Base-by-base conservation (phyloP, 202 grass and related monocot genomes). In the Bolboschoenoplectus hybrid region DNA sequence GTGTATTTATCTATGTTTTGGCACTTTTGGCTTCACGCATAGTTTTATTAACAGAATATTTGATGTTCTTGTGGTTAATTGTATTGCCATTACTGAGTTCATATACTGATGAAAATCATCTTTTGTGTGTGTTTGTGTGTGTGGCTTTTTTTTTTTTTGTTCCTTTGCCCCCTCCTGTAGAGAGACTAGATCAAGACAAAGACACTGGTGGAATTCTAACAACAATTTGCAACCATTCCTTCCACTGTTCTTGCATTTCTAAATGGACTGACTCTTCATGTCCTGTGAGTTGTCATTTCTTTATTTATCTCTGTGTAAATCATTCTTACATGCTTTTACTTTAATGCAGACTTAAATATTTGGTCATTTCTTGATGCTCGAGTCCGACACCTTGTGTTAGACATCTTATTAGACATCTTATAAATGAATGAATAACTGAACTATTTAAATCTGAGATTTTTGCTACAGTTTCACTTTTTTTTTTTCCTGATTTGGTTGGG, bases 231-330 rank as follows among this genome's bases (percentile, higher is more conserved):
- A 95, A 98, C 84, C 96, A 98, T 91, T 90, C 96, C 73, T 98
- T 98, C 83, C 96, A 98, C 70, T 95, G 90, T 81, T 95, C 93
- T 0, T 98, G 96, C 87, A 98, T 98, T 86, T 98, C 96, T 47
- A 98, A 98, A 91, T 98, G 96, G 96, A 90, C 96, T 17, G 96
- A 98, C 47, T 98, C 96, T 67, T 98, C 93, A n/a, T 98, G 96
- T 80, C 96, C 96, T 56, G 93, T 98, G 89, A 95, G 89, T 83
- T 78, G 32, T 56, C 63, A 60, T 75, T 49, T 88, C 79, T 53
- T 84, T 76, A 17, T 67, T 12, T 32, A 19, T 51, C n/a, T 6
- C 7, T 47, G 69, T 36, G 49, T 77, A 52, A 53, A n/a, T 43
- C 19, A 51, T 85, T 79, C 55, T 81, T 69, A 86, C 44, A 40